Evolutionary conservation across 2,329 filamentous ascomycete species (phyloP), one percentile per base, ranked within the genome.

Genomic region (Orbilia ellipsospora): DNA sequence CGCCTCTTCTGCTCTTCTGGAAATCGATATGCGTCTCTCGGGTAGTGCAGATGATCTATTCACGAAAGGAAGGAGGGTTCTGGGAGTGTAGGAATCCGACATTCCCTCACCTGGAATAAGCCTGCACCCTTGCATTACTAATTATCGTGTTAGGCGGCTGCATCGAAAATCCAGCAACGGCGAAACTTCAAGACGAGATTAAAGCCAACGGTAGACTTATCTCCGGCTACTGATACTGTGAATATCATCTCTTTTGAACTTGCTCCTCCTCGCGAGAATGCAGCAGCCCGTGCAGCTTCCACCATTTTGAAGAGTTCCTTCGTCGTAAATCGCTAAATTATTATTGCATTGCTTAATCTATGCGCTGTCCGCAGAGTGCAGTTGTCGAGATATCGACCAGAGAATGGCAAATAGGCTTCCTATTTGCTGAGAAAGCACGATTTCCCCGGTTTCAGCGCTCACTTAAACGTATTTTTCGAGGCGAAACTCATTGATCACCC

Each of bases 251-350:
- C 10, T 36, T 36, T 36, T 36, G 31, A 36, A 36, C 31, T 10
- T 36, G 8, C 5, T 36, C 31, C 31, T 36, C 31, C 31, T 36
- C 31, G 10, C 31, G 31, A 36, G 5, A 15, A 74, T 74, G 70
- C 70, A 68, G 36, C 18, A 68, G 57, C 16, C 63, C 63, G 70
- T 67, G 44, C 42, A 12, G 45, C 48, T 42, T 62, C 65, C 48
- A 54, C 10, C 31, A 13, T 26, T 40, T 28, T 44, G 66, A 63
- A 62, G 66, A 70, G 66, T 70, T 70, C 66, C 66, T 57, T 56
- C 31, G 8, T 36, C 10, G 31, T 36, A 36, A 36, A 36, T 36
- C 31, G 31, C 31, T 10, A 36, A 36, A 36, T 10, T 36, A 23
- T 36, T 28, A 26, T 20, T 36, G 16, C 31, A 18, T 23, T 31